Base-by-base conservation (phyloP, 352 stramenopile species). In the Phytophthora cactorum region DNA sequence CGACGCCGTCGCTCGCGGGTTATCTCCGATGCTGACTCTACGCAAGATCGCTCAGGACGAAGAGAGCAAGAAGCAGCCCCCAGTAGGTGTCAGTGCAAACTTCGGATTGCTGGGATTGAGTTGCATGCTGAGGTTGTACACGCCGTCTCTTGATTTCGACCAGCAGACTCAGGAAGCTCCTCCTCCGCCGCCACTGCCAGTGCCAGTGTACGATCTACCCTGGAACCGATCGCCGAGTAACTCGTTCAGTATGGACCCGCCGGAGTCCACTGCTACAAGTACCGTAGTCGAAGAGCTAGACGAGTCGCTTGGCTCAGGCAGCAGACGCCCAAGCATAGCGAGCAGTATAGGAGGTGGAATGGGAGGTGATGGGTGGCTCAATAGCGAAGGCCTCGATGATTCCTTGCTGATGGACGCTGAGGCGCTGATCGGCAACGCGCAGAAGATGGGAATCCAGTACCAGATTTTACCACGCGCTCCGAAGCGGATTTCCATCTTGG, bases 371-470 rank as follows among this genome's bases (percentile, higher is more conserved):
- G 53, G 41, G 22, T 75, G 64, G 55, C 65, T 66, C n/a, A 55
- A 64, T 25, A 36, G 32, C 46, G 74, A 89, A 22, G 63, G 75
- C 7, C 39, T 84, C 22, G 79, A 86, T 38, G 78, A 91, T 53
- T 81, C 75, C 15, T 64, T 91, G 43, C 66, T 93, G 0, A 59
- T 85, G 61, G 85, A 93, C 52, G 85, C 80, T 25, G 82, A 93
- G 27, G 82, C 82, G 27, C 50, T 93, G 60, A 91, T 93, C 52
- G 82, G 74, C 9, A 86, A 90, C 47, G 80, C 79, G 7, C 82
- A 88, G 61, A 90, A 89, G 65, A 90, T 91, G 79, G 81, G 81
- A 0, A 74, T 89, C 5, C 79, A 87, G 67, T 81, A 88, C 46
- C 79, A 89, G 62, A 78, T 87, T 12, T 46, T 89, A 22, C 82